phyloP scores from a whole-genome alignment of 805 yeast genomes.

The Deakozyma indianensis region DNA sequence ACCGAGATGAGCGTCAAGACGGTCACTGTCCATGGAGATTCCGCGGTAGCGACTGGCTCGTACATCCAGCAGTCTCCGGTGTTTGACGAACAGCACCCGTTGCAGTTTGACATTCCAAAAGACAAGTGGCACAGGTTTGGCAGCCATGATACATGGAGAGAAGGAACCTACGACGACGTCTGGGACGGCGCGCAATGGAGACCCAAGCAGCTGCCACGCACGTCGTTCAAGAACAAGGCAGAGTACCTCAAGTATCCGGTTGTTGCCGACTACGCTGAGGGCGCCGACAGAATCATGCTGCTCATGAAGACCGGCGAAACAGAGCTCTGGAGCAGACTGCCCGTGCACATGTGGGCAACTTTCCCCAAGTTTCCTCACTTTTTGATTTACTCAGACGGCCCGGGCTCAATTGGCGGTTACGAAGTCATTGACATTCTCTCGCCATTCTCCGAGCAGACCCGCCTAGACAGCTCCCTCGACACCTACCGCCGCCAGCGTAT shows the following conservation, averaged over 20 bases:
- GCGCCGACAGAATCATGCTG: conserved; percentile 14
- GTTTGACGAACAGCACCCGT: too few species aligned
- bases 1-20: too few species aligned
- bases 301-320: conserved; percentile 24
- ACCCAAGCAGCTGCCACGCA: neutral
- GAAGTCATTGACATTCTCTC: conserved; percentile 20
- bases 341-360: conserved; percentile 22
- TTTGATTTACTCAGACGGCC: conserved; percentile 22
- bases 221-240: neutral
- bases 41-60: too few species aligned
- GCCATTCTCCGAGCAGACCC: conserved; percentile 10
- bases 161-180: neutral
- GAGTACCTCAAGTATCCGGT: conserved; percentile 3
- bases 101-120: neutral
- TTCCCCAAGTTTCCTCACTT: conserved; percentile 18
- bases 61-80: too few species aligned
- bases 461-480: conserved; percentile 10
- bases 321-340: conserved; percentile 22
- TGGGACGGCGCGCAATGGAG: neutral
- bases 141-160: neutral
- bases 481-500: conserved; percentile 13
- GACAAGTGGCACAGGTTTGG: neutral
- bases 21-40: too few species aligned
- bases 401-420: conserved; percentile 19
- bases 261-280: conserved; percentile 1